These are phyloP conservation scores for Boletus smithii DNA, from an alignment of 1,284 basidiomycete species.

Conservation along the genomic window DNA sequence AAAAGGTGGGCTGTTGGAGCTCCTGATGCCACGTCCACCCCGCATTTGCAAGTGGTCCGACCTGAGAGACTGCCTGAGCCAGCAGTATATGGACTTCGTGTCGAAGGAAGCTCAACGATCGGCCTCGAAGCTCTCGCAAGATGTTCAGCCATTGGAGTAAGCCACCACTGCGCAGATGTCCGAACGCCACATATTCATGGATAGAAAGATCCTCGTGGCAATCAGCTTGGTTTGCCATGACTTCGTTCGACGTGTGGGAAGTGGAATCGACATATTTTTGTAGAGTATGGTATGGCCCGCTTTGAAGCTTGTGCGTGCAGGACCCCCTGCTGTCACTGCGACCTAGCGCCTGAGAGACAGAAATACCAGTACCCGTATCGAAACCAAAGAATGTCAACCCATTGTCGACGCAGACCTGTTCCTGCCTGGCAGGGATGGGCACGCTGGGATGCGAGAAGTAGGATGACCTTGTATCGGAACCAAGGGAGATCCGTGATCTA, in stretches of 20 bases:
- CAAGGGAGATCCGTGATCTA: conserved; percentile 33
- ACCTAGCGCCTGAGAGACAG: conserved; percentile 10
- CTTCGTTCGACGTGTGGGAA: conserved; percentile 41
- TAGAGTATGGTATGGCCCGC: conserved; percentile 34
- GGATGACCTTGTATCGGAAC: conserved; percentile 39
- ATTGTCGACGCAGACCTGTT: conserved; percentile 31
- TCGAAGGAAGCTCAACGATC: conserved; percentile 36
- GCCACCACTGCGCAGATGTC: too few species aligned
- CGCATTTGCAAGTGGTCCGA: conserved; percentile 29
- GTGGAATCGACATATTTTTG: conserved; percentile 37
- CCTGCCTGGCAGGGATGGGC: conserved; percentile 25
- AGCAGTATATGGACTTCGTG: conserved; percentile 41
- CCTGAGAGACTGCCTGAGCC: too few species aligned
- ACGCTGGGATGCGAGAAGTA: conserved; percentile 23
- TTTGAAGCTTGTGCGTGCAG: conserved; percentile 33
- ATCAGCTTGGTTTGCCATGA: too few species aligned
- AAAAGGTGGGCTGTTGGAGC: too few species aligned
- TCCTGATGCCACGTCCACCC: conserved; percentile 36
- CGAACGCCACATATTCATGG: too few species aligned
- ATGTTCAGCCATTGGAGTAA: too few species aligned
- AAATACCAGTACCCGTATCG: conserved; percentile 6
- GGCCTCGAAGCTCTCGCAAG: too few species aligned
- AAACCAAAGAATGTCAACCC: conserved; percentile 25
- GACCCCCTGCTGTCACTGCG: conserved; percentile 13
- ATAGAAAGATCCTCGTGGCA: too few species aligned